A percentile compares a stretch with the other conserved stretches of the same genome.
Evolutionary conservation across 2,329 filamentous ascomycete species (phyloP).

Genomic region (Aspergillus fischeri): DNA sequence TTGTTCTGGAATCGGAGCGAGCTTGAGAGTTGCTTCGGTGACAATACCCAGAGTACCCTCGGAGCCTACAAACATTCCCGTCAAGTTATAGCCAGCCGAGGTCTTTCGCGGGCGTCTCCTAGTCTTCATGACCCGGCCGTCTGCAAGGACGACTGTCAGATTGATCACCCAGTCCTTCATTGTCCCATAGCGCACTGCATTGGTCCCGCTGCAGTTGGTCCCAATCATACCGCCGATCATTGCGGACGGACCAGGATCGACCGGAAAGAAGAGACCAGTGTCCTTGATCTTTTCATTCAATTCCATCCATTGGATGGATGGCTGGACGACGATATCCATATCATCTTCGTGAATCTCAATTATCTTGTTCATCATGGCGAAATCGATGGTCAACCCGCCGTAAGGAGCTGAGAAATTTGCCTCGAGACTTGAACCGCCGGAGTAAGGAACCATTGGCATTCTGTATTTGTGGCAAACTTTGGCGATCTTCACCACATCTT

Average conservation of each 20-base stretch:
- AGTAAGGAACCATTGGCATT: conserved; percentile 82
- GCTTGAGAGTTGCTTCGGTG: conserved; percentile 65
- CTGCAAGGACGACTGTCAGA: conserved; percentile 65
- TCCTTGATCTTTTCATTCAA: conserved; percentile 71
- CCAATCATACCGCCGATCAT: conserved; percentile 60
- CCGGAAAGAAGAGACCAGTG: conserved; percentile 81
- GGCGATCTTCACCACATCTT: conserved; percentile 61
- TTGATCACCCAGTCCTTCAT: conserved; percentile 75
- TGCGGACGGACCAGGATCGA: conserved; percentile 72
- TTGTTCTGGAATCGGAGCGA: conserved; percentile 60
- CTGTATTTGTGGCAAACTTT: conserved; percentile 72
- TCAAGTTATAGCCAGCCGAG: conserved; percentile 69
- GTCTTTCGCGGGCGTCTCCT: conserved; percentile 63
- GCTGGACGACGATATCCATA: conserved; percentile 91
- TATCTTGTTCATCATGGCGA: conserved; percentile 80
- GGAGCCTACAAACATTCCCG: conserved; percentile 63
- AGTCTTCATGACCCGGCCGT: conserved; percentile 66
- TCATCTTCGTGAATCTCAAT: conserved; percentile 76
- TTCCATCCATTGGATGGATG: conserved; percentile 87
- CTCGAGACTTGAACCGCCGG: conserved; percentile 80
- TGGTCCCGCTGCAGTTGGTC: conserved; percentile 63
- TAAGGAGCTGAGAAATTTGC: conserved; percentile 85
- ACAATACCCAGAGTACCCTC: conserved; percentile 69
- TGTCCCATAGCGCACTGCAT: conserved; percentile 63
- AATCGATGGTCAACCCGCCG: conserved; percentile 86